These are phyloP conservation scores for Arctium minus DNA, from an alignment of 129 eudicot species.

Conservation along the genomic window DNA sequence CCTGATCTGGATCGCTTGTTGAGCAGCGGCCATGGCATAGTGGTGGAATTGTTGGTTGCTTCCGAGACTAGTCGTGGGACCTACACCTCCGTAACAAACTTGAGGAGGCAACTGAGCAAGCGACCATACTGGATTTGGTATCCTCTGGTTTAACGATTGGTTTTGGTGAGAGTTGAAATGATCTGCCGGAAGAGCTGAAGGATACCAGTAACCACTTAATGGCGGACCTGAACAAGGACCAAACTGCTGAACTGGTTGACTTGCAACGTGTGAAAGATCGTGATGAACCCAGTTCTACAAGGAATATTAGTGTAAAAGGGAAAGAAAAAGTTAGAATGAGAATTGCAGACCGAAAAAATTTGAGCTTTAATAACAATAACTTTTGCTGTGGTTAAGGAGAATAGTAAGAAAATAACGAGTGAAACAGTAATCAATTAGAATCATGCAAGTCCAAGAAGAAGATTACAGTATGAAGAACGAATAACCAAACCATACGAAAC, in stretches of 20 bases:
- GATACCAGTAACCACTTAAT: slow-evolving; percentile 16
- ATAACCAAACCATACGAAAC: background rate
- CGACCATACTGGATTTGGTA: slow-evolving; percentile 24
- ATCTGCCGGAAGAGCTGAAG: slow-evolving; percentile 19
- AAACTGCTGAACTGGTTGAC: slow-evolving; percentile 35
- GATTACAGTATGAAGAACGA: background rate
- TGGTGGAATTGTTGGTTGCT: slow-evolving; percentile 30
- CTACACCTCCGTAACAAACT: slow-evolving; percentile 31
- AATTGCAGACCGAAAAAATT: background rate
- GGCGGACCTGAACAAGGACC: slow-evolving; percentile 24
- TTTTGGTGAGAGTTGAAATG: slow-evolving; percentile 26
- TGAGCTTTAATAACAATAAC: background rate
- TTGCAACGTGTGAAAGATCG: slow-evolving; percentile 18
- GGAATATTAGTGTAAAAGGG: background rate
- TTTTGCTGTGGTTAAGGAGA: background rate
- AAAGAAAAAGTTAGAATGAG: background rate
- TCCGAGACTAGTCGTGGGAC: slow-evolving; percentile 18
- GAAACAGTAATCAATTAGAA: no score
- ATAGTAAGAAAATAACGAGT: background rate
- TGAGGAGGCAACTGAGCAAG: slow-evolving; percentile 26
- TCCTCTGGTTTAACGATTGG: slow-evolving; percentile 24
- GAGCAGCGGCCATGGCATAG: slow-evolving; percentile 25
- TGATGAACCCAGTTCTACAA: slow-evolving; percentile 35
- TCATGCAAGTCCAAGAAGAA: background rate
- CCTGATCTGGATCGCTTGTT: slow-evolving; percentile 27